phyloP scores from a whole-genome alignment of 805 yeast species.

The Metschnikowia kofuensis region DNA sequence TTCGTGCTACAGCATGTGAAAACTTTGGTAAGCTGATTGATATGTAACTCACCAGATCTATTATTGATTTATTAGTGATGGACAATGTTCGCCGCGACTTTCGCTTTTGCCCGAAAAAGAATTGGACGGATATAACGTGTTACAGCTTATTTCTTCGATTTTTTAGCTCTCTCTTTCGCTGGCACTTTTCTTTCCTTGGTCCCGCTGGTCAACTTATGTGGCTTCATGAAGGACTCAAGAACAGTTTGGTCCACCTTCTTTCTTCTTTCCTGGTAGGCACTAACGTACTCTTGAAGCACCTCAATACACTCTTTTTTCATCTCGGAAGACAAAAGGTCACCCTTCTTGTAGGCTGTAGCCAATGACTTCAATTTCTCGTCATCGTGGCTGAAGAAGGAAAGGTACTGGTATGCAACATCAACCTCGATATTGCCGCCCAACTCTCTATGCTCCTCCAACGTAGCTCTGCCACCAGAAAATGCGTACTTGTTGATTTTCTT shows the following conservation, averaged over 20 bases:
- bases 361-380: constrained; percentile 69
- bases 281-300: constrained; percentile 74
- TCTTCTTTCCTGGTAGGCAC: constrained; percentile 78
- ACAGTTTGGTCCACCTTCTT: constrained; percentile 57
- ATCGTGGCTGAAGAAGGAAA: constrained; percentile 85
- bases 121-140: no score
- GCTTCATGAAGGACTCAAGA: constrained; percentile 72
- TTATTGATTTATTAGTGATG: no score
- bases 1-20: constrained; percentile 35
- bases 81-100: no score
- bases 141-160: constrained; percentile 30
- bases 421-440: constrained; percentile 93
- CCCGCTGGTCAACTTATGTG: constrained; percentile 79
- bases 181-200: constrained; percentile 70
- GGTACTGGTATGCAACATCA: constrained; percentile 92
- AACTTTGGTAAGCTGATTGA: constrained; percentile 1
- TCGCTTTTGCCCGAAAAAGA: neutral
- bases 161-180: constrained; percentile 49
- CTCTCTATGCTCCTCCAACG: constrained; percentile 86
- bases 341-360: constrained; percentile 65
- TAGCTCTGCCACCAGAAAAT: constrained; percentile 87
- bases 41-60: no score
- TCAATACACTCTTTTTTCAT: constrained; percentile 85
- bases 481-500: constrained; percentile 96
- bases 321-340: constrained; percentile 88